A percentile compares a stretch with the other conserved stretches of the same genome.
These are phyloP conservation scores for Stropharia rugosoannulata DNA, from an alignment of 768 basidiomycete species.

Conservation along the genomic window DNA sequence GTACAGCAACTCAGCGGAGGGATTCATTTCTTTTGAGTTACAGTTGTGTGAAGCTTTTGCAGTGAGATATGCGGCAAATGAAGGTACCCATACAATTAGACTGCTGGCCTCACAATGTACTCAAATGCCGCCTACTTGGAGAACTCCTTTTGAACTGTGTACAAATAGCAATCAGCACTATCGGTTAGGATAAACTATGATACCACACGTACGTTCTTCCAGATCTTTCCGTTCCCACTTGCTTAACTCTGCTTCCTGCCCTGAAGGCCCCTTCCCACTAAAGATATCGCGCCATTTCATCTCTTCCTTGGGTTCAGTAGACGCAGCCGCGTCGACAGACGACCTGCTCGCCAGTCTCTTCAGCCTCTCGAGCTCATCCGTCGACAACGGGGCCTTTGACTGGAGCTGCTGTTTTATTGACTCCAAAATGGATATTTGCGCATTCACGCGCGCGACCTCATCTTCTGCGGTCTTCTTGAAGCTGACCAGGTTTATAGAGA, in stretches of 20 bases:
- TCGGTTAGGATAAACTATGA: not conserved
- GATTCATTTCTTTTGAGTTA: too few relatives aligned
- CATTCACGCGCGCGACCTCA: constrained; percentile 51
- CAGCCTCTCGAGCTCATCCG: constrained; percentile 53
- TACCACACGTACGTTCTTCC: constrained; percentile 33
- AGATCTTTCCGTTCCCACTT: constrained; percentile 38
- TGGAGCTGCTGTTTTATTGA: constrained; percentile 54
- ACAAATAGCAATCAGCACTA: not conserved
- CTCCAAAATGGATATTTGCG: constrained; percentile 63
- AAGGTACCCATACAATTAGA: too few relatives aligned
- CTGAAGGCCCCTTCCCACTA: constrained; percentile 34
- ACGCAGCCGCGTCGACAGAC: not conserved
- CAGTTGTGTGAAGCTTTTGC: too few relatives aligned
- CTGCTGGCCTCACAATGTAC: too few relatives aligned
- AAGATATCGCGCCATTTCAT: constrained; percentile 54
- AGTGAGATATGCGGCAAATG: too few relatives aligned
- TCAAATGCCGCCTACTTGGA: constrained; percentile 1
- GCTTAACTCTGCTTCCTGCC: constrained; percentile 24
- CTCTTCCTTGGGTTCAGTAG: constrained; percentile 15
- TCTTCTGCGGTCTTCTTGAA: constrained; percentile 49
- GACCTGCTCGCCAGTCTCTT: constrained; percentile 47
- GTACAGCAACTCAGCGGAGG: too few relatives aligned
- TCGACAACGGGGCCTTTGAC: constrained; percentile 41
- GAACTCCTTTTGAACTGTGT: constrained; percentile 15
- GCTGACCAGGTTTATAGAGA: constrained; percentile 65